Conservation (phyloP, 2,329 filamentous ascomycete species). For the Ophiosphaerella herpotricha region DNA sequence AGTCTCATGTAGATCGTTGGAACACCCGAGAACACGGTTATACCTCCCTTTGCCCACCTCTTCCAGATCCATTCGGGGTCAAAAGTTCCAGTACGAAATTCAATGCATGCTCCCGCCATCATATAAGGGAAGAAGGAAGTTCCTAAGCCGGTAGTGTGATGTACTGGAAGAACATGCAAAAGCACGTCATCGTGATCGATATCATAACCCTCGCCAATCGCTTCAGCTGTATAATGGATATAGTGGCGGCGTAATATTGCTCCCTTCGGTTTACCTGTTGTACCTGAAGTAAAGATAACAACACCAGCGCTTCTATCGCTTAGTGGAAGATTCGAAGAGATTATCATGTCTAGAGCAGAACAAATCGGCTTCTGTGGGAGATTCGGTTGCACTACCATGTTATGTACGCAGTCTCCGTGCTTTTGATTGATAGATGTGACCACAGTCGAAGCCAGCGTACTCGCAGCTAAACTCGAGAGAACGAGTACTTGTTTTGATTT, state of each 20-base stretch:
- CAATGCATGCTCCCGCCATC: constrained; percentile 36
- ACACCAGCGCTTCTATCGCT: constrained; percentile 49
- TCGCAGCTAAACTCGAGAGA: not conserved
- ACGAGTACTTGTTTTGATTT: constrained; percentile 34
- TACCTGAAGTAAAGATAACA: constrained; percentile 55
- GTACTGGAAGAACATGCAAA: constrained; percentile 42
- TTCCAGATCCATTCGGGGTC: constrained; percentile 43
- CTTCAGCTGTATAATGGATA: constrained; percentile 41
- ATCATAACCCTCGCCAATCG: constrained; percentile 39
- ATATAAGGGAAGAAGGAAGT: constrained; percentile 44
- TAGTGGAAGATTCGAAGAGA: constrained; percentile 43
- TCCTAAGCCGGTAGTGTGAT: constrained; percentile 42
- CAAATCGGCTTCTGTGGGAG: not conserved
- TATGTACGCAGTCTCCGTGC: not conserved
- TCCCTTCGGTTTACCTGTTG: constrained; percentile 53
- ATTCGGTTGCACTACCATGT: not conserved
- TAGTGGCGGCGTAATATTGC: constrained; percentile 51
- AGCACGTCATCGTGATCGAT: constrained; percentile 36
- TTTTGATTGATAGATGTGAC: not conserved
- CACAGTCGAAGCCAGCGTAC: not conserved
- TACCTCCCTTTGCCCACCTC: constrained; percentile 35
- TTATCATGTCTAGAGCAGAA: constrained; percentile 46
- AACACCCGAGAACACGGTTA: constrained; percentile 44
- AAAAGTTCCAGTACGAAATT: constrained; percentile 42
- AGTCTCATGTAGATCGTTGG: constrained; percentile 46